phyloP scores from a whole-genome alignment of 2,329 filamentous ascomycete genomes.

The Dactylellina drechsleri region DNA sequence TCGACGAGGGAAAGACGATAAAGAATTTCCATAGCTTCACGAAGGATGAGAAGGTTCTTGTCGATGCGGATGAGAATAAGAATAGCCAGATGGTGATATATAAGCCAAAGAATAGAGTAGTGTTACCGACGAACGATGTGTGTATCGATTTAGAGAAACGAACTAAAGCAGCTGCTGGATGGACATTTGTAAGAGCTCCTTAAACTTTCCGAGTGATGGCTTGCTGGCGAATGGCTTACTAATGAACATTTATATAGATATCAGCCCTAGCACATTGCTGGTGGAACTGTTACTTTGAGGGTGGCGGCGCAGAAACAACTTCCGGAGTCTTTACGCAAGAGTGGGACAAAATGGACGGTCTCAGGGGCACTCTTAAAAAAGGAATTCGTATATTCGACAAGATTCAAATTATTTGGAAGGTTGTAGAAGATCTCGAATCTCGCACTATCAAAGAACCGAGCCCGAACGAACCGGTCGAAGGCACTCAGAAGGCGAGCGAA shows the following conservation, averaged over 20 bases:
- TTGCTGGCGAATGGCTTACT: not conserved
- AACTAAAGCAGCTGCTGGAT: constrained; percentile 79
- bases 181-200: constrained; percentile 75
- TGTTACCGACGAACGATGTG: constrained; percentile 82
- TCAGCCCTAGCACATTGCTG: constrained; percentile 93
- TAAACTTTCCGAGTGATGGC: not conserved
- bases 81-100: constrained; percentile 76
- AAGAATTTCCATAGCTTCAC: constrained; percentile 83
- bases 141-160: constrained; percentile 90
- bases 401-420: constrained; percentile 81
- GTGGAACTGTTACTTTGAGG: constrained; percentile 97
- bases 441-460: constrained; percentile 46
- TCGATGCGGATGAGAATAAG: constrained; percentile 65
- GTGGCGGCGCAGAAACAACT: constrained; percentile 72
- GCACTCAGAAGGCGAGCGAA: constrained; percentile 40
- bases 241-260: constrained; percentile 10
- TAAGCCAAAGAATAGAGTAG: constrained; percentile 74
- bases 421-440: constrained; percentile 47
- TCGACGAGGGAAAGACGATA: constrained; percentile 85
- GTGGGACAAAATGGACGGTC: constrained; percentile 88
- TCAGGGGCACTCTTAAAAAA: constrained; percentile 87
- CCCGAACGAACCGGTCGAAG: constrained; percentile 31
- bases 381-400: constrained; percentile 83
- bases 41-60: constrained; percentile 75
- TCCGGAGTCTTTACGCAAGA: constrained; percentile 76